Percentiles rank a stretch among this genome's conserved stretches.
phyloP scores from a whole-genome alignment of 2,329 filamentous ascomycete genomes.

The Diaporthe batatas region DNA sequence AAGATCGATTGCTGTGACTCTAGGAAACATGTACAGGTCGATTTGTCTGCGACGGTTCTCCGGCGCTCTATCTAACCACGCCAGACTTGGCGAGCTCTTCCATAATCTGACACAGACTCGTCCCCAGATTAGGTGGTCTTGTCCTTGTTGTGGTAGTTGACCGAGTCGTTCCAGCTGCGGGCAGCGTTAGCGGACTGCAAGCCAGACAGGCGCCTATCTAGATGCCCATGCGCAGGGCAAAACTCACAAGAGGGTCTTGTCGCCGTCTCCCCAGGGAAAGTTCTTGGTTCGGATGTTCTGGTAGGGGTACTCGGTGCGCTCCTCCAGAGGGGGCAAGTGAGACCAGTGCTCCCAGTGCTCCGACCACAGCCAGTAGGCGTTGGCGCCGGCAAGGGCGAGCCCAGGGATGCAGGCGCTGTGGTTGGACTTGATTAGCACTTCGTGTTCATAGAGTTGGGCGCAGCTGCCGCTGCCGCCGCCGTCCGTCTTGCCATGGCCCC shows the following conservation, averaged over 20 bases:
- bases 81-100: slow-evolving; percentile 9
- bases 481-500: background rate
- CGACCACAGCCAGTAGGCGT: slow-evolving; percentile 92
- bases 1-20: slow-evolving; percentile 46
- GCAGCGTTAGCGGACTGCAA: slow-evolving; percentile 42
- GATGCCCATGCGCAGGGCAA: background rate
- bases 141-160: slow-evolving; percentile 98
- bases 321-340: slow-evolving; percentile 88
- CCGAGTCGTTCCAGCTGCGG: slow-evolving; percentile 87
- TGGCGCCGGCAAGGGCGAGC: slow-evolving; percentile 79
- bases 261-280: slow-evolving; percentile 93
- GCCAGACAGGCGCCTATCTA: background rate
- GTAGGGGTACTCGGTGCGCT: slow-evolving; percentile 94
- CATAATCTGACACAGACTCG: background rate
- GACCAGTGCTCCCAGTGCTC: slow-evolving; percentile 98
- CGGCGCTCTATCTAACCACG: slow-evolving; percentile 37
- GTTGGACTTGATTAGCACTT: slow-evolving; percentile 27
- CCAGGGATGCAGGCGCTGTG: slow-evolving; percentile 80
- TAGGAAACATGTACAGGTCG: slow-evolving; percentile 50
- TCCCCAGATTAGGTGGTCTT: slow-evolving; percentile 65
- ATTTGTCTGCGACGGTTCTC: slow-evolving; percentile 36
- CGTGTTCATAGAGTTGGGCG: background rate
- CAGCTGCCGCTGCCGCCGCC: background rate
- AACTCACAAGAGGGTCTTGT: slow-evolving; percentile 67
- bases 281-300: slow-evolving; percentile 98